phyloP scores from a whole-genome alignment of 2,329 filamentous ascomycete genomes.

The Venturia pyrina region DNA sequence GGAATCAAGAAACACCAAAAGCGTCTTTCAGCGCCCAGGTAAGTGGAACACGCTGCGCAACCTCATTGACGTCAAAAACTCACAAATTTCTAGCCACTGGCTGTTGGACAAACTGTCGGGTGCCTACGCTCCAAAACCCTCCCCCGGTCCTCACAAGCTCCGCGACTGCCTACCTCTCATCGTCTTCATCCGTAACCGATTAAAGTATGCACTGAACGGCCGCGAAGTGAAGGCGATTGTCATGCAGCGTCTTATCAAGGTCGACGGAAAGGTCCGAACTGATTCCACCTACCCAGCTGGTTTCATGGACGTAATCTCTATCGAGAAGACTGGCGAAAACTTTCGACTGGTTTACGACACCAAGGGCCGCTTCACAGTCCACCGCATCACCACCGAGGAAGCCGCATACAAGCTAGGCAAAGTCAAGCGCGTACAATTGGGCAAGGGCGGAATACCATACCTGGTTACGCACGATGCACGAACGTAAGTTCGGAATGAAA shows the following conservation, averaged over 20 bases:
- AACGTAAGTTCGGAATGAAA: slow-evolving; percentile 99
- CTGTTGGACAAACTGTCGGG: slow-evolving; percentile 99
- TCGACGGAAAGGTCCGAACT: slow-evolving; percentile 99
- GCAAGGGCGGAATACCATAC: slow-evolving; percentile 99
- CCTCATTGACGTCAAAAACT: slow-evolving; percentile 81
- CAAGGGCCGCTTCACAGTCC: slow-evolving; percentile 99
- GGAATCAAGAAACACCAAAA: slow-evolving; percentile 98
- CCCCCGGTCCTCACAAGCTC: slow-evolving; percentile 94
- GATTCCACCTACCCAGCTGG: slow-evolving; percentile 94
- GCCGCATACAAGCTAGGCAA: slow-evolving; percentile 99
- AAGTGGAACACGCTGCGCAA: slow-evolving; percentile 27
- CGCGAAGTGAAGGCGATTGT: slow-evolving; percentile 96
- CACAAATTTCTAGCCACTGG: slow-evolving; percentile 98
- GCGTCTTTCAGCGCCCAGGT: slow-evolving; percentile 96
- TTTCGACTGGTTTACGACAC: slow-evolving; percentile 99
- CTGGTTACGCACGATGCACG: slow-evolving; percentile 99
- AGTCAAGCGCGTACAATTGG: slow-evolving; percentile 99
- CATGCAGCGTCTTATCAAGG: slow-evolving; percentile 99
- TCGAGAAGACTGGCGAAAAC: slow-evolving; percentile 99
- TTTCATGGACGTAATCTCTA: slow-evolving; percentile 99
- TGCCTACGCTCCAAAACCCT: slow-evolving; percentile 55
- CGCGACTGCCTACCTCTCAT: slow-evolving; percentile 98
- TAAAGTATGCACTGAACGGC: slow-evolving; percentile 99
- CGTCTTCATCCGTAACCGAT: slow-evolving; percentile 85
- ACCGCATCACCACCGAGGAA: slow-evolving; percentile 98